Conservation (phyloP, 1,139 yeast species). For the Suhomyces atakaporum region DNA sequence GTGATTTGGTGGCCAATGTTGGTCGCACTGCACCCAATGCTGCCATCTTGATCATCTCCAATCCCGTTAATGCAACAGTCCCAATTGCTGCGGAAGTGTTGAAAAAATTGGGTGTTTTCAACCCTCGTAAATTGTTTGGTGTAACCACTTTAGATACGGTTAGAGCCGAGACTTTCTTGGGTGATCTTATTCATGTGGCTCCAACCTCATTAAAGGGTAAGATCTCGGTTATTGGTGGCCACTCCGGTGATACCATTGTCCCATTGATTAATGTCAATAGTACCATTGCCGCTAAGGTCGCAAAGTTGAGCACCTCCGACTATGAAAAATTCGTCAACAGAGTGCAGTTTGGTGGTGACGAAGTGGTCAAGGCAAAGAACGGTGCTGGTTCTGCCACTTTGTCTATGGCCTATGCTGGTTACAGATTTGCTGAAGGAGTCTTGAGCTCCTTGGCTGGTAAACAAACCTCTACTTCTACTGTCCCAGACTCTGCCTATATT, state of each 20-base stretch:
- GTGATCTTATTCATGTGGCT: conserved; percentile 38
- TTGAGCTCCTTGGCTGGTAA: conserved; percentile 44
- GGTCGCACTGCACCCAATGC: conserved; percentile 65
- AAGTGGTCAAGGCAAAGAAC: conserved; percentile 73
- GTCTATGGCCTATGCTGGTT: conserved; percentile 79
- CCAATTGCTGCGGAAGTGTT: conserved; percentile 75
- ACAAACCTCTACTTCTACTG: conserved; percentile 18
- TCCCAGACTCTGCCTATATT: conserved; percentile 62
- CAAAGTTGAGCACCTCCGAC: conserved; percentile 29
- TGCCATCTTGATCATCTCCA: conserved; percentile 65
- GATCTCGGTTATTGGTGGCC: conserved; percentile 72
- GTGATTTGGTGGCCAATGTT: conserved; percentile 58
- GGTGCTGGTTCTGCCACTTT: conserved; percentile 80
- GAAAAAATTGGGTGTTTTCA: conserved; percentile 59
- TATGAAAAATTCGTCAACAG: conserved; percentile 54
- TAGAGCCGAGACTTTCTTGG: conserved; percentile 67
- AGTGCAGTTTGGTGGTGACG: conserved; percentile 79
- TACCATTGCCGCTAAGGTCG: conserved; percentile 31
- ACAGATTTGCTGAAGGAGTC: conserved; percentile 59
- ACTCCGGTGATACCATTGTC: conserved; percentile 75
- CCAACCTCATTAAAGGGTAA: conserved; percentile 47
- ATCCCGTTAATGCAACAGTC: conserved; percentile 76
- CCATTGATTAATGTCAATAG: conserved; percentile 46
- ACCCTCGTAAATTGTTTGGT: conserved; percentile 67
- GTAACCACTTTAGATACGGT: conserved; percentile 73